Evolutionary conservation across 2,329 filamentous ascomycete genomes (phyloP), one percentile per base, ranked within the genome.

Genomic region (Paraphaeosphaeria minitans): DNA sequence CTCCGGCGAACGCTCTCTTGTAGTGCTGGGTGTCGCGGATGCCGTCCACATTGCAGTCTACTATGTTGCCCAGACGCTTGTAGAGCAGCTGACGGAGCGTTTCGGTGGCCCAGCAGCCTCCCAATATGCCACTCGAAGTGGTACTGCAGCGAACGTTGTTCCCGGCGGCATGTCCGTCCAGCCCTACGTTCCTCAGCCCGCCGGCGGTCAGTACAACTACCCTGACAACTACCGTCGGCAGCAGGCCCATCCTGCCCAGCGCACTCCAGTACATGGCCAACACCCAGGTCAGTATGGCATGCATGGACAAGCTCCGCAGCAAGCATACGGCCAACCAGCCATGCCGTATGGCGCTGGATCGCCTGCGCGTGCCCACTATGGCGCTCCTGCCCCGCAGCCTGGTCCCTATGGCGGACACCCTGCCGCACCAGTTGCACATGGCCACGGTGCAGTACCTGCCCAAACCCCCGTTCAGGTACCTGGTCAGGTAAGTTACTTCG

Each of bases 141-240:
- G 95, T 62, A 93, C 92, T 51, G 93, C 95, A 52, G 92, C 94
- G 58, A 94, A 94, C 53, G 92, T 94, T 35, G 92, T 98, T 16
- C 95, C 95, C 22, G 95, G 95, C 60, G 95, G 95, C 61, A 97
- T 99, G 93, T 95, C 98, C 78, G 95, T 99, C 51, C 93, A 98
- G n/a, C 95, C 95, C 6, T 99, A 99, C 76, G 91, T 92, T 57
- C 95, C 95, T 51, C 93, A 97, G 77, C 91, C 94, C 29, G 92
- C 92, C 57, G 92, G 92, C 58, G 95, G 95, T 66, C 93, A 94
- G 77, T 98, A 93, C 75, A 93, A 93, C 57, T 91, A 93, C 70
- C 89, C 92, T 46, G 94, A 98, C 57, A 92, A 91, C 76, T 96
- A 86, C 75, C 88, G 92, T 64, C 89, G 91, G 60, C 87, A 89